Conservation (phyloP, 2,329 filamentous ascomycete species). For the Botrytis squamosa region DNA sequence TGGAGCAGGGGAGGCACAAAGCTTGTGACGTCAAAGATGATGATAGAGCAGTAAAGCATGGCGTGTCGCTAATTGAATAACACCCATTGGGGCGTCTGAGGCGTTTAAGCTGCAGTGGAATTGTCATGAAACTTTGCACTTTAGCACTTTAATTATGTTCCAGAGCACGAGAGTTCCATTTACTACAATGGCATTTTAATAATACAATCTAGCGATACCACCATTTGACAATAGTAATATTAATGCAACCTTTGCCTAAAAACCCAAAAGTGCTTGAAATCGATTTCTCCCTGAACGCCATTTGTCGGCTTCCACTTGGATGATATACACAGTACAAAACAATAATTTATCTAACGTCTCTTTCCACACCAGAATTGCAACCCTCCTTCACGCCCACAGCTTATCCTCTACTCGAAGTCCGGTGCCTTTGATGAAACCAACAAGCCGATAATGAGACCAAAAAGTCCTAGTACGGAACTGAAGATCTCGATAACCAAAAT, state of each 20-base stretch:
- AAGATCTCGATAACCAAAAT: constrained; percentile 99
- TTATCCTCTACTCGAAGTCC: constrained; percentile 54
- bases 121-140: constrained; percentile 4
- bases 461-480: constrained; percentile 93
- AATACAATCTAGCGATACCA: constrained; percentile 32
- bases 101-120: neutral
- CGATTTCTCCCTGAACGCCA: constrained; percentile 32
- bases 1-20: neutral
- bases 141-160: neutral
- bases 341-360: constrained; percentile 19
- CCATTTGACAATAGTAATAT: constrained; percentile 20
- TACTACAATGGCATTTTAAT: constrained; percentile 29
- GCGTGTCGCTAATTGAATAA: neutral
- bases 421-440: constrained; percentile 80
- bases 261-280: constrained; percentile 25
- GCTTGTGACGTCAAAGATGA: neutral
- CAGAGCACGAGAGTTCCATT: constrained; percentile 10
- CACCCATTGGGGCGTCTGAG: neutral
- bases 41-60: neutral
- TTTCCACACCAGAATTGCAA: neutral
- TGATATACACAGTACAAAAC: constrained; percentile 31
- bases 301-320: constrained; percentile 21
- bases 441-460: constrained; percentile 92
- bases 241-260: constrained; percentile 25
- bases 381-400: neutral